Base-by-base conservation (phyloP, 179 eudicot genomes). In the Amaranthus tricolor region DNA sequence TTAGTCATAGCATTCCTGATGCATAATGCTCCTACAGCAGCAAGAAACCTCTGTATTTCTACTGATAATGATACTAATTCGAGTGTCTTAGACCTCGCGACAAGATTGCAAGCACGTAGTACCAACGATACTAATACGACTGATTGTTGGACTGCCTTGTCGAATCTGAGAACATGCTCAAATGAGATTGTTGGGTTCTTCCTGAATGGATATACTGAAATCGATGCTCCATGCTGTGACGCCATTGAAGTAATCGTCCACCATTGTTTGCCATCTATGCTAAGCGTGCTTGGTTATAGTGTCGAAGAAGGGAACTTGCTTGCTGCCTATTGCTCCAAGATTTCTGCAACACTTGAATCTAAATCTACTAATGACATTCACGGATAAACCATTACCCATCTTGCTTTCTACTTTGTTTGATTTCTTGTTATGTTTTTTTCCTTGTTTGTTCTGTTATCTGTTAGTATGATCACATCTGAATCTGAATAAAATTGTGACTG, bases 221-320 rank as follows among this genome's bases (percentile, higher is more conserved):
- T 91, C 0, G 86, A 84, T 1, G 66, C 80, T 0, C 85, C 86
- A 0, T 91, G 96, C 45, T 89, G 96, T 52, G 54, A 67, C 7
- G 87, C 89, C 58, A 80, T 89, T 3, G 71, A 50, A 44, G 67
- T 76, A 59, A 86, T 89, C 5, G 85, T 79, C 12, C 74, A 70
- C 20, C 68, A 78, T n/a, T 90, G 93, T 78, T 85, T 88, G 93
- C 91, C 93, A 10, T 73, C 88, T 0, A 77, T 90, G 87, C 62
- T 90, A 5, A 72, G 80, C 5, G 40, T 85, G 8, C 82, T 89
- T 0, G 93, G 93, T 13, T 82, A 74, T 80, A 84, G 84, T 9
- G 61, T 74, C 0, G 87, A 90, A 72, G 83, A 88, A 50, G 77
- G 83, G 6, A 60, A 55, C 9, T n/a, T 80, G 24, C 80, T 80